Conservation (phyloP, 2,329 filamentous ascomycete species). For the Aspergillus pseudoglaucus region DNA sequence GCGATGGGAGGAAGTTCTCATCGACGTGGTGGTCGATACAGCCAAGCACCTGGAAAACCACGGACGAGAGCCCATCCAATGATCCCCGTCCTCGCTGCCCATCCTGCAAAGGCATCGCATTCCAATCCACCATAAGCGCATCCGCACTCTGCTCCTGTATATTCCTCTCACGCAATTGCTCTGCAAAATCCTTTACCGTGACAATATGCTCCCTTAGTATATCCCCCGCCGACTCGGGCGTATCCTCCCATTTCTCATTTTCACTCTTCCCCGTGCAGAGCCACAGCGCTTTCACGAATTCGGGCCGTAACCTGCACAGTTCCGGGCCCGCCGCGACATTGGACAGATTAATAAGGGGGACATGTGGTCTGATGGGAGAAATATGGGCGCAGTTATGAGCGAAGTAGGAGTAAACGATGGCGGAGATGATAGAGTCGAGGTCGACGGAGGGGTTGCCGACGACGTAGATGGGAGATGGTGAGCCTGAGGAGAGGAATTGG, state of each 20-base stretch:
- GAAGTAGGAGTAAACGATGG: slow-evolving; percentile 57
- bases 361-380: slow-evolving; percentile 39
- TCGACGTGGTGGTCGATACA: slow-evolving; percentile 60
- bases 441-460: slow-evolving; percentile 46
- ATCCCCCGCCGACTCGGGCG: slow-evolving; percentile 16
- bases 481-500: slow-evolving; percentile 17
- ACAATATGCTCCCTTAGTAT: slow-evolving; percentile 30
- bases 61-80: slow-evolving; percentile 42
- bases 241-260: slow-evolving; percentile 19
- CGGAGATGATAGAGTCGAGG: slow-evolving; percentile 57
- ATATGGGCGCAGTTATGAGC: slow-evolving; percentile 38
- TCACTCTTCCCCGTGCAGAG: slow-evolving; percentile 34
- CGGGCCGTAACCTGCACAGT: slow-evolving; percentile 49
- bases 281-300: slow-evolving; percentile 52
- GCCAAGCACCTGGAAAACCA: slow-evolving; percentile 40
- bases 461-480: slow-evolving; percentile 30
- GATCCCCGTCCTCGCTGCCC: slow-evolving; percentile 42
- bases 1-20: slow-evolving; percentile 45
- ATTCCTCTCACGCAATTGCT: slow-evolving; percentile 10
- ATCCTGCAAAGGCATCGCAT: slow-evolving; percentile 40
- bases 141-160: slow-evolving; percentile 10
- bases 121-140: slow-evolving; percentile 41
- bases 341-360: slow-evolving; percentile 55
- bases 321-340: slow-evolving; percentile 40
- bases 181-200: slow-evolving; percentile 35